Conservation (phyloP, 805 yeast species). For the Ogataea philodendri region DNA sequence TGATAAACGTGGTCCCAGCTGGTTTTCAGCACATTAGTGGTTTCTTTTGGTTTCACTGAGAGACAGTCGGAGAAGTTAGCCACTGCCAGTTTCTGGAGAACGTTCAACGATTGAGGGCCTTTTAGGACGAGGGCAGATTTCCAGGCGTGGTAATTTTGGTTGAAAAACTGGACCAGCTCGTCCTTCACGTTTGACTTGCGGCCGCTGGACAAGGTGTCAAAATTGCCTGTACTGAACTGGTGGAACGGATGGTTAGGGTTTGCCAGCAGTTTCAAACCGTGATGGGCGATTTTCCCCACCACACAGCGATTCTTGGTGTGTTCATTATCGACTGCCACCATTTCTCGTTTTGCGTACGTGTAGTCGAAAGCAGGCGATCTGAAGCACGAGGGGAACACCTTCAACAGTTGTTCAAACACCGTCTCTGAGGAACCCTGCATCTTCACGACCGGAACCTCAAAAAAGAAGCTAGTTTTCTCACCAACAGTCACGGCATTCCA, state of each 20-base stretch:
- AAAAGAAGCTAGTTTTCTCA: constrained; percentile 61
- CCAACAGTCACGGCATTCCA: constrained; percentile 70
- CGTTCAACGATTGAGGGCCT: constrained; percentile 65
- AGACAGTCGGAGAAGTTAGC: constrained; percentile 35
- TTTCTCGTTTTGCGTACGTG: constrained; percentile 45
- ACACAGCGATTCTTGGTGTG: constrained; percentile 52
- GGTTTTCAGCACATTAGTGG: constrained; percentile 9
- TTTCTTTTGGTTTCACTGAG: neutral
- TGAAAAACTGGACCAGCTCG: constrained; percentile 40
- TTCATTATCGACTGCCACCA: constrained; percentile 63
- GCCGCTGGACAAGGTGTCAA: constrained; percentile 42
- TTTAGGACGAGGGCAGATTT: constrained; percentile 58
- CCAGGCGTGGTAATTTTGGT: constrained; percentile 41
- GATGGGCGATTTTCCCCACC: constrained; percentile 49
- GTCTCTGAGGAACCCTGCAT: constrained; percentile 21
- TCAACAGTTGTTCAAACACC: constrained; percentile 44
- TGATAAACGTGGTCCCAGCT: constrained; percentile 26
- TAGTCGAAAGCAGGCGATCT: constrained; percentile 49
- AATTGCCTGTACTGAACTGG: constrained; percentile 65
- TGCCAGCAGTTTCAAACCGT: constrained; percentile 55
- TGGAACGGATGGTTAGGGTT: constrained; percentile 50
- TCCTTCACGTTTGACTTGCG: constrained; percentile 37
- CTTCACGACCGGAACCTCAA: constrained; percentile 51
- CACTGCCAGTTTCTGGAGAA: constrained; percentile 50
- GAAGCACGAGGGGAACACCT: constrained; percentile 52